These are phyloP conservation scores for Calocera viscosa DNA, from an alignment of 768 basidiomycete genomes.

Conservation along the genomic window DNA sequence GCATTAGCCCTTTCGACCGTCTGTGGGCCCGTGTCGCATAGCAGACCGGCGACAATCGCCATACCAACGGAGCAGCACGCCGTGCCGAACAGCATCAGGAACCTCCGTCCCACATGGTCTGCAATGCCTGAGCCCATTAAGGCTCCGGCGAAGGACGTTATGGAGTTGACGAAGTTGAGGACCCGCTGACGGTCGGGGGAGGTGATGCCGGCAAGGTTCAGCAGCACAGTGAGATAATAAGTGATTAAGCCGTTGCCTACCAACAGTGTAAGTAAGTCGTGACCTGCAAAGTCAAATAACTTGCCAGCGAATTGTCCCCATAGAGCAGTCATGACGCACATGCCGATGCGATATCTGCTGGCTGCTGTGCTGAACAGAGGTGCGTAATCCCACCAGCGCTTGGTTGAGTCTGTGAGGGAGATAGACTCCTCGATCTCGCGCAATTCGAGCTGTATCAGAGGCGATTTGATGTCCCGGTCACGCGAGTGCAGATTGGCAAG, in stretches of 20 bases:
- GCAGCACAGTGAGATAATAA: conserved; percentile 22
- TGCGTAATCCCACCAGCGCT: conserved; percentile 44
- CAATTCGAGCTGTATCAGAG: conserved; percentile 42
- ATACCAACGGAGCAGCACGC: conserved; percentile 31
- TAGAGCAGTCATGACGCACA: conserved; percentile 42
- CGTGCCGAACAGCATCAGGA: conserved; percentile 34
- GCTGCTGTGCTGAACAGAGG: conserved; percentile 37
- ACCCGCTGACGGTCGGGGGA: conserved; percentile 27
- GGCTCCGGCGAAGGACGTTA: conserved; percentile 37
- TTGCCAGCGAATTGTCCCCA: conserved; percentile 30
- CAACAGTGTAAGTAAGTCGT: no score
- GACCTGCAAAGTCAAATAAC: no score
- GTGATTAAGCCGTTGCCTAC: no score
- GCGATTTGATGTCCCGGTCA: conserved; percentile 37
- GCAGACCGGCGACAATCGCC: conserved; percentile 38
- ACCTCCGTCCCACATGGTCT: conserved; percentile 40
- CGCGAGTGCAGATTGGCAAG: conserved; percentile 40
- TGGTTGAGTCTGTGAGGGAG: conserved; percentile 30
- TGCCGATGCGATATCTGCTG: conserved; percentile 37
- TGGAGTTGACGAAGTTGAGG: conserved; percentile 41
- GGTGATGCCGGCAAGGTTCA: conserved; percentile 23
- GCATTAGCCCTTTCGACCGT: conserved; percentile 34
- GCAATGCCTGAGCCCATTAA: conserved; percentile 32
- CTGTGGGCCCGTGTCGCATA: conserved; percentile 30
- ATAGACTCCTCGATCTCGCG: conserved; percentile 43